Conservation (phyloP, 1,284 basidiomycete species). For the Moniliophthora roreri region DNA sequence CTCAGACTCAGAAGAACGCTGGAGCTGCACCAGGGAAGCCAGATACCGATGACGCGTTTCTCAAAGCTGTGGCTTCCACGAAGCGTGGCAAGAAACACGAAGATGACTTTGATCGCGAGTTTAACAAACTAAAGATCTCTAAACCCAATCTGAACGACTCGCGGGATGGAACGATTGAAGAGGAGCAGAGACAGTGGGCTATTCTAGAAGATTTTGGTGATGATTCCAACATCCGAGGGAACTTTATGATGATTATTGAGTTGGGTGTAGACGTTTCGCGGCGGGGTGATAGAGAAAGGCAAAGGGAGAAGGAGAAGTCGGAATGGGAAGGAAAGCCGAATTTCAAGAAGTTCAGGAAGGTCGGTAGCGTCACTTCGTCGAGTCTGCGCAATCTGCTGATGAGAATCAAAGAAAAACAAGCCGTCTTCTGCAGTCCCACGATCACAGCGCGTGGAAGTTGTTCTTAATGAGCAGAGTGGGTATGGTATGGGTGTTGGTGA, state of each 20-base stretch:
- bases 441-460: slow-evolving; percentile 47
- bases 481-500: slow-evolving; percentile 56
- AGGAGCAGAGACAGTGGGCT: slow-evolving; percentile 67
- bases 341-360: slow-evolving; percentile 89
- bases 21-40: slow-evolving; percentile 49
- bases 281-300: slow-evolving; percentile 18
- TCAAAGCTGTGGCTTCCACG: slow-evolving; percentile 72
- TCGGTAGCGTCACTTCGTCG: slow-evolving; percentile 22
- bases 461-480: slow-evolving; percentile 52
- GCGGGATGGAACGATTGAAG: slow-evolving; percentile 37
- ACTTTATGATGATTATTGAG: slow-evolving; percentile 85
- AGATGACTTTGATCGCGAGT: slow-evolving; percentile 81
- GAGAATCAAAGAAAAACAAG: background rate
- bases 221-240: slow-evolving; percentile 65
- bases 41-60: slow-evolving; percentile 67
- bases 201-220: slow-evolving; percentile 76
- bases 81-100: slow-evolving; percentile 70
- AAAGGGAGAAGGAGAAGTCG: slow-evolving; percentile 23
- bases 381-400: background rate
- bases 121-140: slow-evolving; percentile 78
- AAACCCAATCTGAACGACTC: slow-evolving; percentile 57
- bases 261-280: slow-evolving; percentile 47
- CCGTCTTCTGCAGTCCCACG: slow-evolving; percentile 14
- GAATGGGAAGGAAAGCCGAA: slow-evolving; percentile 66
- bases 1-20: slow-evolving; percentile 16